phyloP scores from a whole-genome alignment of 1,139 yeast species.

The Blastobotrys aristatus region DNA sequence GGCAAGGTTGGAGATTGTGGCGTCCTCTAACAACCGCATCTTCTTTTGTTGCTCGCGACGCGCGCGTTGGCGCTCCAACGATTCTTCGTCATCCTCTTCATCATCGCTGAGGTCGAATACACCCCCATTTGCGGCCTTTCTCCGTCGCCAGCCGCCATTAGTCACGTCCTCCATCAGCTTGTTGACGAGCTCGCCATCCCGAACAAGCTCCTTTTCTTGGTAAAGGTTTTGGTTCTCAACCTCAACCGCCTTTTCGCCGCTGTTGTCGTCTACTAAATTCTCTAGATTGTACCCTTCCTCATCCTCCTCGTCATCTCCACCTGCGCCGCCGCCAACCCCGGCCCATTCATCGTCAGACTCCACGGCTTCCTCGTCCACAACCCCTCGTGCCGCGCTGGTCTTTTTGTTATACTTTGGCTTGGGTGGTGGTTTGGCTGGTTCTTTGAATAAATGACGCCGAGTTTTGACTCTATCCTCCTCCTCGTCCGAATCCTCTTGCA shows the following conservation, averaged over 20 bases:
- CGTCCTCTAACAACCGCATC: conserved; percentile 51
- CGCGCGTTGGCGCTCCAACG: conserved; percentile 43
- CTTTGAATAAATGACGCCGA: conserved; percentile 10
- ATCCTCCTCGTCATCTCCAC: conserved; percentile 61
- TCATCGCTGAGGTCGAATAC: conserved; percentile 65
- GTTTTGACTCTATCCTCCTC: conserved; percentile 11
- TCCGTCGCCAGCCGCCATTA: conserved; percentile 73
- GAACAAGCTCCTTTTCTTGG: conserved; percentile 61
- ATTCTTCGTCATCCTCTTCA: conserved; percentile 55
- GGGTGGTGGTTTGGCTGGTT: conserved; percentile 4
- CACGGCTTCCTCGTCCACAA: conserved; percentile 82
- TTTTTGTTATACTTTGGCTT: conserved; percentile 39
- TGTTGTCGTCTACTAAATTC: conserved; percentile 71
- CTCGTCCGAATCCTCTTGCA: conserved; percentile 4
- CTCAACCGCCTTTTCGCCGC: conserved; percentile 54
- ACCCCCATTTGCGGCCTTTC: conserved; percentile 54
- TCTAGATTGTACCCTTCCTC: conserved; percentile 73
- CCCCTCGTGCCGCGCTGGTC: conserved; percentile 46
- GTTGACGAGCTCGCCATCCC: conserved; percentile 67
- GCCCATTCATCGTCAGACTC: conserved; percentile 97
- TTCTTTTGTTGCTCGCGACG: conserved; percentile 54
- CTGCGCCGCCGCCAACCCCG: conserved; percentile 81
- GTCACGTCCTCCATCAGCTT: conserved; percentile 76
- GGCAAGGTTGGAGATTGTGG: conserved; percentile 45
- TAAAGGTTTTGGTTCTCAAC: conserved; percentile 56